A percentile compares a stretch with the other conserved stretches of the same genome.
Evolutionary conservation across 108 stramenopile species (phyloP).

Genomic region (Fistulifera pelliculosa): DNA sequence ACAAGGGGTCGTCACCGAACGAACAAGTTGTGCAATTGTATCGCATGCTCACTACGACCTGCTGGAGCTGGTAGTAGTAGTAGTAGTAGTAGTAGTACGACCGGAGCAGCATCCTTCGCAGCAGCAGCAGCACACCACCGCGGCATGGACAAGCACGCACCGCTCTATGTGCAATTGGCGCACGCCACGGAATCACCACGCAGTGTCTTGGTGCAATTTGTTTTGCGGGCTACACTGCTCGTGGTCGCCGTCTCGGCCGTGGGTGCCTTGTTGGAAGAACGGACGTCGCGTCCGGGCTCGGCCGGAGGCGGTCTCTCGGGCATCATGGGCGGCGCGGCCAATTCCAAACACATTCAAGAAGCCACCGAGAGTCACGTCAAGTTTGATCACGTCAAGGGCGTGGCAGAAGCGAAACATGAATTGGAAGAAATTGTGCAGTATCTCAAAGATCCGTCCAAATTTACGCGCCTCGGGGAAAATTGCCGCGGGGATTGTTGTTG

Average conservation of each 20-base stretch:
- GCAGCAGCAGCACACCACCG: no score
- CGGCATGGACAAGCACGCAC: no score
- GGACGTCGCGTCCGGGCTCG: slow-evolving; percentile 6
- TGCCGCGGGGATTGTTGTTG: slow-evolving; percentile 87
- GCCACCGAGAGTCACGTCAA: slow-evolving; percentile 78
- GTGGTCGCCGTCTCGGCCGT: slow-evolving; percentile 70
- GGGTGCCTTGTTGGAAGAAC: slow-evolving; percentile 78
- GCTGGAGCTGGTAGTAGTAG: no score
- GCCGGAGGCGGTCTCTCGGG: slow-evolving; percentile 45
- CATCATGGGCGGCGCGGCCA: slow-evolving; percentile 49
- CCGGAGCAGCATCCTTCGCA: no score
- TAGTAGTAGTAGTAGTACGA: no score
- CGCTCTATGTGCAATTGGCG: no score
- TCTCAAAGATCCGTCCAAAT: slow-evolving; percentile 79
- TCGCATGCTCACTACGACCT: slow-evolving; percentile 17
- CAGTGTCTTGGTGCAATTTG: slow-evolving; percentile 14
- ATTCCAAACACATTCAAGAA: slow-evolving; percentile 79
- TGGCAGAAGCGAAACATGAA: slow-evolving; percentile 95
- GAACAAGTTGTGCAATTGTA: slow-evolving; percentile 25
- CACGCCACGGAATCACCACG: no score
- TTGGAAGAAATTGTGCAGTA: slow-evolving; percentile 95
- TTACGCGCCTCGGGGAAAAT: slow-evolving; percentile 95
- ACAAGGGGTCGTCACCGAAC: background rate
- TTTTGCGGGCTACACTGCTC: slow-evolving; percentile 29
- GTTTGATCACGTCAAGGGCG: slow-evolving; percentile 96